These are phyloP conservation scores for Sclerotinia subarctica DNA, from an alignment of 2,329 filamentous ascomycete species.

Conservation along the genomic window DNA sequence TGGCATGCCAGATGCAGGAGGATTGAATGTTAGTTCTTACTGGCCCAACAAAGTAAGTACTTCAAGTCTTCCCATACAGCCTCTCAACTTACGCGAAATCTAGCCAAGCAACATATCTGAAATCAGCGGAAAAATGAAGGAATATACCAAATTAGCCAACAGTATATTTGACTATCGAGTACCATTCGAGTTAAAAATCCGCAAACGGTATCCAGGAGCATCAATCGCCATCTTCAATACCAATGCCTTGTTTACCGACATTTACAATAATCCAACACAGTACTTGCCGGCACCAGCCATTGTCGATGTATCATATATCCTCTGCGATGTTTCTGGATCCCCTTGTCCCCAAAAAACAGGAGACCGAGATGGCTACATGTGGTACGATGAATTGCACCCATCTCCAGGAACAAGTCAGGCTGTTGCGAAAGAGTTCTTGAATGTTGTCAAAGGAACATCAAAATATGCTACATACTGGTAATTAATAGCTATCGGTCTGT, in stretches of 20 bases:
- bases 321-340: conserved; percentile 45
- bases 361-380: conserved; percentile 60
- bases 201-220: conserved; percentile 53
- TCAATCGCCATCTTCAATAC: conserved; percentile 66
- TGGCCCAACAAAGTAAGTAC: conserved; percentile 42
- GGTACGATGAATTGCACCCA: conserved; percentile 73
- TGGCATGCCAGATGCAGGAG: conserved; percentile 46
- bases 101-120: conserved; percentile 47
- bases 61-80: not conserved
- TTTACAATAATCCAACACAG: conserved; percentile 55
- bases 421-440: conserved; percentile 55
- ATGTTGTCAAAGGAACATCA: conserved; percentile 48
- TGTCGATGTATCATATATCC: conserved; percentile 54
- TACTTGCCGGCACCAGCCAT: conserved; percentile 65
- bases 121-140: conserved; percentile 47
- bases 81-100: conserved; percentile 40
- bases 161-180: conserved; percentile 49
- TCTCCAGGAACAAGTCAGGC: conserved; percentile 59
- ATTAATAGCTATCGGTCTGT: not conserved
- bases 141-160: conserved; percentile 52
- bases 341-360: conserved; percentile 41
- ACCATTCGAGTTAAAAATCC: conserved; percentile 46
- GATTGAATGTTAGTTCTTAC: conserved; percentile 44
- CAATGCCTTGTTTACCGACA: conserved; percentile 61
- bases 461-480: conserved; percentile 39